A percentile compares a stretch with the other conserved stretches of the same genome.
Evolutionary conservation across 1,139 yeast species (phyloP).

Genomic region (Yamadazyma atmosphaerica): DNA sequence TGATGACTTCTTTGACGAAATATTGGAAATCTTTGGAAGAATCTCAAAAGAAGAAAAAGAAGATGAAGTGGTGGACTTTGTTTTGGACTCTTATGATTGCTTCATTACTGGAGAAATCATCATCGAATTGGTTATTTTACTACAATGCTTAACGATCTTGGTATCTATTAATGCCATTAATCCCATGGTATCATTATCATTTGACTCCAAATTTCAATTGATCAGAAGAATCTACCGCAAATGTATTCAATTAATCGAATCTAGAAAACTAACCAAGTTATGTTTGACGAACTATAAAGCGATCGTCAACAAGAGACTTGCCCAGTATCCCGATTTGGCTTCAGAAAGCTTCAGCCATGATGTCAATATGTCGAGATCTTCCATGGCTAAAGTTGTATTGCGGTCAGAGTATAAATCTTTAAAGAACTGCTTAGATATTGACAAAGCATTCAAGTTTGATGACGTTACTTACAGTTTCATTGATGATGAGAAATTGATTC

Average conservation of each 20-base stretch:
- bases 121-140: constrained; percentile 53
- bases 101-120: constrained; percentile 56
- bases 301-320: constrained; percentile 35
- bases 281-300: constrained; percentile 31
- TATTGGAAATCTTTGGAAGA: constrained; percentile 27
- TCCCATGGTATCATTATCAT: constrained; percentile 29
- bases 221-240: constrained; percentile 48
- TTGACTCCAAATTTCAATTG: constrained; percentile 29
- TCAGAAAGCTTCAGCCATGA: constrained; percentile 20
- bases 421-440: constrained; percentile 35
- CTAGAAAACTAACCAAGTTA: constrained; percentile 37
- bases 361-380: constrained; percentile 17
- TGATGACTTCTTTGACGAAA: constrained; percentile 25
- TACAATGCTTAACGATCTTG: constrained; percentile 53
- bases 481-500: constrained; percentile 57
- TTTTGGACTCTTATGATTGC: constrained; percentile 61
- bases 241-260: constrained; percentile 47
- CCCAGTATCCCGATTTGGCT: constrained; percentile 41
- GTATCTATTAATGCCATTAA: constrained; percentile 32
- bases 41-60: constrained; percentile 32
- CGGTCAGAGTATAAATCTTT: constrained; percentile 55
- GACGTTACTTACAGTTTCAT: constrained; percentile 37
- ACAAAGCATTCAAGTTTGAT: constrained; percentile 28
- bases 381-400: constrained; percentile 56
- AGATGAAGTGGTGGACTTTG: constrained; percentile 47